Base-by-base conservation (phyloP, 2,329 filamentous ascomycete species). In the Hymenoscyphus repandus region DNA sequence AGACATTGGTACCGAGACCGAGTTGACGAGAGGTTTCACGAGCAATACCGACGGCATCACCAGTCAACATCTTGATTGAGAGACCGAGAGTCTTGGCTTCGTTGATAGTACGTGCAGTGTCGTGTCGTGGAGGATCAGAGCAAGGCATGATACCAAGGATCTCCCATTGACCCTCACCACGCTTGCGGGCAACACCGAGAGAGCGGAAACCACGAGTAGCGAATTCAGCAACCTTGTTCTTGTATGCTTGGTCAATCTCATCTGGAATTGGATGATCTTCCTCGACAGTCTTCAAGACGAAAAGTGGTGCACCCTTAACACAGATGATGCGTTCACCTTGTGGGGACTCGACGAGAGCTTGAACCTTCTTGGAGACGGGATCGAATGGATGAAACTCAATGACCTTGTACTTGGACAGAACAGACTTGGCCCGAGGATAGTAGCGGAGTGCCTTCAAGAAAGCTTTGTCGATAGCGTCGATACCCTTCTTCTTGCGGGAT, bases 131-230 rank as follows among this genome's bases (percentile, higher is more conserved):
- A 63, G 90, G 90, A 70, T 95, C 90, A 64, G 85, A 89, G 79
- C 90, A 95, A 66, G 90, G 90, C 88, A 95, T 92, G 65, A 96
- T 95, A 65, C 90, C 90, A 62, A 96, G 83, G 62, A 96, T 91
- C 71, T 95, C 88, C 90, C 90, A 96, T 50, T 80, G 75, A 67
- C 82, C 80, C 70, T 87, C 81, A 67, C 81, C 87, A 69, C 86
- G 85, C 80, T 93, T 95, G 73, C 90, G 89, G 65, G 90, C 90
- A 74, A 95, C 87, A 79, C 90, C 90, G 45, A 96, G 86, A 53
- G 90, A 93, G 72, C 90, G 88, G 80, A 95, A 95, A 75, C 90
- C 90, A 80, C 90, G 88, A 64, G 85, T 88, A 63, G 90, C 90
- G 67, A 95, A 95, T 70, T 95, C 90, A 45, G 87, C 86, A 54